phyloP scores from a whole-genome alignment of 163 green algal species.

The Trebouxia gelatinosa region DNA sequence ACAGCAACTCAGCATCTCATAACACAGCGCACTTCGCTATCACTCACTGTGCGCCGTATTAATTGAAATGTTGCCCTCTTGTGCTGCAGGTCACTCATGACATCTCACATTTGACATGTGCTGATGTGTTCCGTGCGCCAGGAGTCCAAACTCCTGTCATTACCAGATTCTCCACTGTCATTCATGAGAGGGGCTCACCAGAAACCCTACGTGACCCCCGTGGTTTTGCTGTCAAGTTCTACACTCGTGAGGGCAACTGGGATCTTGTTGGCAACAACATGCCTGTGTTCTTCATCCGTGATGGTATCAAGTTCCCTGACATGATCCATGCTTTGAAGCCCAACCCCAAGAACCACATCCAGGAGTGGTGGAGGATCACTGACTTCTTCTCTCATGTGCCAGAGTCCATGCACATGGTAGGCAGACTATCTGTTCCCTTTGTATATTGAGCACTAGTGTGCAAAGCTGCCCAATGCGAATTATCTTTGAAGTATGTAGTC shows the following conservation, averaged over 20 bases:
- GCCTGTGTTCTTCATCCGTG: conserved; percentile 94
- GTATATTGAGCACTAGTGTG: too few relatives aligned
- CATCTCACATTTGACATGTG: conserved; percentile 87
- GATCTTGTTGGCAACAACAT: conserved; percentile 92
- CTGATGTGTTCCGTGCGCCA: conserved; percentile 86
- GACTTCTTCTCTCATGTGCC: conserved; percentile 96
- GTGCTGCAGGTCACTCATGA: conserved; percentile 85
- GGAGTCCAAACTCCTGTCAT: conserved; percentile 92
- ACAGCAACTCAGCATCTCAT: neutral
- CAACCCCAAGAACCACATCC: conserved; percentile 91
- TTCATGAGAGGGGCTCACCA: conserved; percentile 85
- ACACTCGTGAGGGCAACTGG: conserved; percentile 93
- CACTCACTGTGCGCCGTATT: too few relatives aligned
- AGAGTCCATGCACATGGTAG: conserved; percentile 91
- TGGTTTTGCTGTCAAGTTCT: conserved; percentile 98
- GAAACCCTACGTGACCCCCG: conserved; percentile 92
- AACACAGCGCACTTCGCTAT: too few relatives aligned
- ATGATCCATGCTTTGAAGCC: conserved; percentile 96
- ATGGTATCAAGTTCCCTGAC: conserved; percentile 97
- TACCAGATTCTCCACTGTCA: conserved; percentile 92
- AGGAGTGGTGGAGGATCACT: conserved; percentile 87
- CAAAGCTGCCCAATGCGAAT: too few relatives aligned
- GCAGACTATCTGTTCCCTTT: conserved; percentile 4
- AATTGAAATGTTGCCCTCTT: too few relatives aligned
- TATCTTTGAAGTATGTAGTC: neutral